phyloP scores from a whole-genome alignment of 192 early-diverging fungal genomes.

The Diversispora eburnea region DNA sequence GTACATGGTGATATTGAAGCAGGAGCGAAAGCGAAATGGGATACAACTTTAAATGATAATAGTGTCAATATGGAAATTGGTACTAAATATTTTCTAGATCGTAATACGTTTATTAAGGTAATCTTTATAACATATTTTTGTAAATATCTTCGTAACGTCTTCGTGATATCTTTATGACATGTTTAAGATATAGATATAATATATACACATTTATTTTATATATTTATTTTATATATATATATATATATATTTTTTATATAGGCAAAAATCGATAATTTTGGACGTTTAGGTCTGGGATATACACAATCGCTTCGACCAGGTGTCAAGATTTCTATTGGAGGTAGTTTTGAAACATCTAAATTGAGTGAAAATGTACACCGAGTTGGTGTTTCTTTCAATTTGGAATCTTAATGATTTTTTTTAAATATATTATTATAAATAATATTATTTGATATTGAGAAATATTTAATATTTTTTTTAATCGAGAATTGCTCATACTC shows the following conservation, averaged over 20 bases:
- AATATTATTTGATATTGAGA: too few species aligned
- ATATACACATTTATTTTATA: too few species aligned
- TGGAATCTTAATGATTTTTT: constrained; percentile 71
- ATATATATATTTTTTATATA: neutral
- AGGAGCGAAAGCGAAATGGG: constrained; percentile 91
- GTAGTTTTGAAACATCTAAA: constrained; percentile 90
- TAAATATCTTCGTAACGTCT: too few species aligned
- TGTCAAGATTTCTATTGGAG: constrained; percentile 91
- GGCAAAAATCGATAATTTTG: constrained; percentile 80
- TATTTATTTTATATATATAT: neutral
- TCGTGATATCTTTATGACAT: neutral
- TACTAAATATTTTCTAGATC: constrained; percentile 90
- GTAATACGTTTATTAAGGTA: constrained; percentile 78
- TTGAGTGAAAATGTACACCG: constrained; percentile 93
- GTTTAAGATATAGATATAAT: neutral
- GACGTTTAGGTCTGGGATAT: constrained; percentile 89
- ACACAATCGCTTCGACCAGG: constrained; percentile 90
- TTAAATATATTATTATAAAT: too few species aligned
- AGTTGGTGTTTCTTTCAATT: constrained; percentile 84
- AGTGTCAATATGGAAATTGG: constrained; percentile 84
- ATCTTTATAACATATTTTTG: neutral
- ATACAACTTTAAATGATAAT: constrained; percentile 66
- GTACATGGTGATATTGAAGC: constrained; percentile 89
- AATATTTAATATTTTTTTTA: too few species aligned
- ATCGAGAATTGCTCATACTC: too few species aligned